Evolutionary conservation across 2,329 filamentous ascomycete species (phyloP).

Genomic region (Blumeriella jaapii): DNA sequence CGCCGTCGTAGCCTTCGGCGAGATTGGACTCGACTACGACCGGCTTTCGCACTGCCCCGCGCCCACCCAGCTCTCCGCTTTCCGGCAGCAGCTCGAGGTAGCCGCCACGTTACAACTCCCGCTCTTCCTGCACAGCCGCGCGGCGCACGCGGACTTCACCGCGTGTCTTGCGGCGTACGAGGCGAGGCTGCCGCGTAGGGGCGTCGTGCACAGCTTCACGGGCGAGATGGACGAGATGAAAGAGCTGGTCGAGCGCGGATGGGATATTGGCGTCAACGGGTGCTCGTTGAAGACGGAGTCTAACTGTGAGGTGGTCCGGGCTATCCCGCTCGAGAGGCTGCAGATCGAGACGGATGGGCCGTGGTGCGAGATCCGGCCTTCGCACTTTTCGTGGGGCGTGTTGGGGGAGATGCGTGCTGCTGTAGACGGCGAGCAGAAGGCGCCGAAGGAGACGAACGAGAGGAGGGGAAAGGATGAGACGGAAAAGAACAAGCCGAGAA

Average conservation of each 20-base stretch:
- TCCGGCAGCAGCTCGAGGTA: slow-evolving; percentile 52
- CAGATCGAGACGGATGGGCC: slow-evolving; percentile 97
- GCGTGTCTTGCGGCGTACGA: slow-evolving; percentile 53
- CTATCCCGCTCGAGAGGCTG: slow-evolving; percentile 65
- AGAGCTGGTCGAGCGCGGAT: slow-evolving; percentile 64
- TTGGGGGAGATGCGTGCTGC: slow-evolving; percentile 19
- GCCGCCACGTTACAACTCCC: slow-evolving; percentile 53
- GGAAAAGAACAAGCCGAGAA: no score
- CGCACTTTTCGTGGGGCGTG: slow-evolving; percentile 54
- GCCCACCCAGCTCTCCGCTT: slow-evolving; percentile 72
- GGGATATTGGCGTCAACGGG: slow-evolving; percentile 92
- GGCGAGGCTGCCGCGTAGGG: slow-evolving; percentile 57
- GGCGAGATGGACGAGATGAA: slow-evolving; percentile 77
- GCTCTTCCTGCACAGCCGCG: slow-evolving; percentile 84
- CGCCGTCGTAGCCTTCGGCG: slow-evolving; percentile 64
- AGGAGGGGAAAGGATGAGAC: no score
- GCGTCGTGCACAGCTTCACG: slow-evolving; percentile 91
- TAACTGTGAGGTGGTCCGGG: slow-evolving; percentile 74
- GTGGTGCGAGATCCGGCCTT: slow-evolving; percentile 90
- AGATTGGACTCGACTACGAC: slow-evolving; percentile 95
- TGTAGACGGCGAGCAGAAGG: not conserved
- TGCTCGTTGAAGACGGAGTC: slow-evolving; percentile 92
- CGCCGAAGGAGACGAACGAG: no score
- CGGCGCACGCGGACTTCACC: slow-evolving; percentile 78
- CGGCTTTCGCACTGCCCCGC: slow-evolving; percentile 72